Evolutionary conservation across 2,329 filamentous ascomycete genomes (phyloP).

Genomic region (Fusarium nematophilum): DNA sequence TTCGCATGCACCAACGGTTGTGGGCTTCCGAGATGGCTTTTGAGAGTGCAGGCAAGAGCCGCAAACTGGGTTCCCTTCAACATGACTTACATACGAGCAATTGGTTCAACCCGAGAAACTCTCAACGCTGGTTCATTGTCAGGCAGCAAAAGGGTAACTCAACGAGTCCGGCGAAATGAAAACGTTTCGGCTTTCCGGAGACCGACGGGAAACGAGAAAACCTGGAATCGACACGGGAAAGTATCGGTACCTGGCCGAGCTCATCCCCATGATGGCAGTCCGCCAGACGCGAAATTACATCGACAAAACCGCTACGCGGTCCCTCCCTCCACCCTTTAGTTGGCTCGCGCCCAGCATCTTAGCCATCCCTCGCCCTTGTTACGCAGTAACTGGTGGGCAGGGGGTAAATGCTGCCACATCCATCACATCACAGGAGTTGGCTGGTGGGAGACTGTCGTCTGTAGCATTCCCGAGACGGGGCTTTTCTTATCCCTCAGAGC

Average conservation of each 20-base stretch:
- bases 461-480: conserved; percentile 9
- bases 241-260: conserved; percentile 42
- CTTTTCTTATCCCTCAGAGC: conserved; percentile 30
- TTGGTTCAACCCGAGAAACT: conserved; percentile 11
- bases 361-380: conserved; percentile 17
- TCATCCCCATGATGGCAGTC: conserved; percentile 28
- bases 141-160: conserved; percentile 21
- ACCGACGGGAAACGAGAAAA: conserved; percentile 38
- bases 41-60: conserved; percentile 32
- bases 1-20: conserved; percentile 37
- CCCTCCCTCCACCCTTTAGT: conserved; percentile 14
- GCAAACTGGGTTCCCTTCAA: conserved; percentile 20
- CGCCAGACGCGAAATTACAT: conserved; percentile 41
- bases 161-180: conserved; percentile 22
- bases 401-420: conserved; percentile 19
- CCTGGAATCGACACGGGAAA: conserved; percentile 4
- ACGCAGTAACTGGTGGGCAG: conserved; percentile 19
- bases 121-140: conserved; percentile 18
- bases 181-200: conserved; percentile 34
- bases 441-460: conserved; percentile 33
- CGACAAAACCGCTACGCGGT: conserved; percentile 17
- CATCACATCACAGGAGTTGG: conserved; percentile 8
- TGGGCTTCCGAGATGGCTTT: conserved; percentile 27
- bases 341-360: conserved; percentile 2
- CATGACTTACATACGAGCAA: conserved; percentile 21